Conservation (phyloP, 2,329 filamentous ascomycete species). For the Nemania serpens region DNA sequence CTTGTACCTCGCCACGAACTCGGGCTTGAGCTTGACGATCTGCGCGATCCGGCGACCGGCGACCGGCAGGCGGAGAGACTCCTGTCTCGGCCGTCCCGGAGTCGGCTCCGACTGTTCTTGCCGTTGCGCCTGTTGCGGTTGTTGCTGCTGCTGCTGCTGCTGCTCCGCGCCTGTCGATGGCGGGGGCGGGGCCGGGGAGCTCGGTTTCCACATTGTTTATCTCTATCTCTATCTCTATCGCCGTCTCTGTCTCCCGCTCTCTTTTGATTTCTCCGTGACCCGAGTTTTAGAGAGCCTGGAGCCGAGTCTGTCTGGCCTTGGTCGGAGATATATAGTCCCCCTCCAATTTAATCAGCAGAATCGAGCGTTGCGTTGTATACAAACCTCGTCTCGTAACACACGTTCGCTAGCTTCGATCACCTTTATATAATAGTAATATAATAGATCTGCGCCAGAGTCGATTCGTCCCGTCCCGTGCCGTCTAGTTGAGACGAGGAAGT, state of each 20-base stretch:
- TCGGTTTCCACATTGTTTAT: slow-evolving; percentile 26
- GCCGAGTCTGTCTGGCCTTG: too few species aligned
- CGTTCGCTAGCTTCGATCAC: too few species aligned
- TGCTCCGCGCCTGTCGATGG: slow-evolving; percentile 8
- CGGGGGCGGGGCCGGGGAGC: slow-evolving; percentile 18
- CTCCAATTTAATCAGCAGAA: too few species aligned
- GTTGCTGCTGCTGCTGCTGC: slow-evolving; percentile 15
- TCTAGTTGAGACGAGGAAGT: too few species aligned
- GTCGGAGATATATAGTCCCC: too few species aligned
- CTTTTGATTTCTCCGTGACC: neutral
- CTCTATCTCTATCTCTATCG: neutral
- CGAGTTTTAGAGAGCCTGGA: too few species aligned
- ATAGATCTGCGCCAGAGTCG: too few species aligned
- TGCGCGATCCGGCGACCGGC: slow-evolving; percentile 67
- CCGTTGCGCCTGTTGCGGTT: slow-evolving; percentile 9
- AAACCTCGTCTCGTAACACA: too few species aligned
- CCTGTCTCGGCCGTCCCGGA: slow-evolving; percentile 21
- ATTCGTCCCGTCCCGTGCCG: too few species aligned
- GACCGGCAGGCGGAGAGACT: slow-evolving; percentile 42
- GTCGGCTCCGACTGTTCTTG: slow-evolving; percentile 12
- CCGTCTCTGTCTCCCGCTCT: neutral
- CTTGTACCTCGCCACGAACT: slow-evolving; percentile 71
- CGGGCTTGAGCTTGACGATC: slow-evolving; percentile 72
- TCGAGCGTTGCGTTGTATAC: too few species aligned
- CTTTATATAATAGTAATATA: too few species aligned